Evolutionary conservation across 2,329 filamentous ascomycete genomes (phyloP), one percentile per base, ranked within the genome.

Genomic region (Epichloe brachyelytri): DNA sequence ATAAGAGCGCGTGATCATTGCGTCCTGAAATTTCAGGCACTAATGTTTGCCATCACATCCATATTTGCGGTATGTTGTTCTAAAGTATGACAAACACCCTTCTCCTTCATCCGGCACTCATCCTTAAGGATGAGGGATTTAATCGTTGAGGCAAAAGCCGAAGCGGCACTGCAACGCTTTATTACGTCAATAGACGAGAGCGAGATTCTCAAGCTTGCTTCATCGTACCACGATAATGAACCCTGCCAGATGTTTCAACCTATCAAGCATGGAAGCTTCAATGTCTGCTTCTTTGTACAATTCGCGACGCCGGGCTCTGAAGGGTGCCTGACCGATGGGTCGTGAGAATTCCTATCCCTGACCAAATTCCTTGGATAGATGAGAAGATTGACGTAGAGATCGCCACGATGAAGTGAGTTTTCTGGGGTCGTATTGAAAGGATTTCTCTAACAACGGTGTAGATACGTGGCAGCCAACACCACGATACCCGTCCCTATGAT

Each of bases 281-380:
- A 58, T 38, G 34, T 58, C 7, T 58, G 54, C 46, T 56, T 57
- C 40, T 58, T 55, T 50, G 56, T 59, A 8, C 34, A 53, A 19
- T 59, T 58, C 41, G 19, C 6, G 33, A 37, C 48, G 10, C 12
- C 48, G 19, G 14, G 41, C 17, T 30, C 46, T 14, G 50, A 56
- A 43, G 34, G 14, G 37, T 38, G 15, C 37, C 37, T 38, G 37
- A 38, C 4, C 11, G 37, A 19, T 55, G 56, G 56, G 55, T 55
- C 8, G 49, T 58, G 5, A 51, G 55, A 14, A 45, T 57, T n/a
- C 56, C 56, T 49, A 12, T 57, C 43, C 37, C 38, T 53, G 44
- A 19, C 5, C 10, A 17, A 49, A 14, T 44, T 48, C 22, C 46
- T 47, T 19, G 51, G 52, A 11, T 46, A 15, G 15, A 47, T 43